phyloP scores from a whole-genome alignment of 768 basidiomycete genomes.

The Amanita inopinata region DNA sequence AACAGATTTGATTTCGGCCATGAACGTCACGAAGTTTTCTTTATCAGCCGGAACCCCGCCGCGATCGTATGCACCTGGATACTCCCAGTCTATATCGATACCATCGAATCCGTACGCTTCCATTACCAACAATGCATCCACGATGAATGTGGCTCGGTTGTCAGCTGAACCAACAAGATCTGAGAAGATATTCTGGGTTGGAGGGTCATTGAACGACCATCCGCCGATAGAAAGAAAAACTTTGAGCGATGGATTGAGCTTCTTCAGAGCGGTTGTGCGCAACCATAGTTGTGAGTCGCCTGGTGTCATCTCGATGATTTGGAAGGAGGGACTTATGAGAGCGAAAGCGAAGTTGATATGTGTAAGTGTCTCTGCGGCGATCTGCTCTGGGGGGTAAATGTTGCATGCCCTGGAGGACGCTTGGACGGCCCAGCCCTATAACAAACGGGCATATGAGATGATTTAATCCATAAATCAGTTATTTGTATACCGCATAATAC shows the following conservation, averaged over 20 bases:
- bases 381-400: slow-evolving; percentile 14
- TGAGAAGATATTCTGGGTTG: slow-evolving; percentile 18
- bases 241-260: slow-evolving; percentile 15
- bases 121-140: slow-evolving; percentile 12
- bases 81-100: slow-evolving; percentile 17
- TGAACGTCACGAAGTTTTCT: slow-evolving; percentile 16
- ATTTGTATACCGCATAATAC: slow-evolving; percentile 15
- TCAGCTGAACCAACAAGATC: slow-evolving; percentile 13
- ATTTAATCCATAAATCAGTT: background rate
- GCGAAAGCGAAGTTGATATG: slow-evolving; percentile 22
- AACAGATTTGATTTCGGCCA: slow-evolving; percentile 14
- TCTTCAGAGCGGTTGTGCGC: slow-evolving; percentile 17
- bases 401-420: slow-evolving; percentile 9
- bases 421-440: slow-evolving; percentile 2
- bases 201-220: slow-evolving; percentile 19
- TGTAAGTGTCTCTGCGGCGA: slow-evolving; percentile 16
- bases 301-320: slow-evolving; percentile 15
- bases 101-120: slow-evolving; percentile 20
- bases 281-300: slow-evolving; percentile 15
- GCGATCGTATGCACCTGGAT: slow-evolving; percentile 18
- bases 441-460: background rate
- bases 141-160: slow-evolving; percentile 15
- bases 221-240: slow-evolving; percentile 19
- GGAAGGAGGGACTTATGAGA: slow-evolving; percentile 14
- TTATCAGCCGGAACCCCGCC: slow-evolving; percentile 17